phyloP scores from a whole-genome alignment of 31 red algal species.

The Endocladia muricata region DNA sequence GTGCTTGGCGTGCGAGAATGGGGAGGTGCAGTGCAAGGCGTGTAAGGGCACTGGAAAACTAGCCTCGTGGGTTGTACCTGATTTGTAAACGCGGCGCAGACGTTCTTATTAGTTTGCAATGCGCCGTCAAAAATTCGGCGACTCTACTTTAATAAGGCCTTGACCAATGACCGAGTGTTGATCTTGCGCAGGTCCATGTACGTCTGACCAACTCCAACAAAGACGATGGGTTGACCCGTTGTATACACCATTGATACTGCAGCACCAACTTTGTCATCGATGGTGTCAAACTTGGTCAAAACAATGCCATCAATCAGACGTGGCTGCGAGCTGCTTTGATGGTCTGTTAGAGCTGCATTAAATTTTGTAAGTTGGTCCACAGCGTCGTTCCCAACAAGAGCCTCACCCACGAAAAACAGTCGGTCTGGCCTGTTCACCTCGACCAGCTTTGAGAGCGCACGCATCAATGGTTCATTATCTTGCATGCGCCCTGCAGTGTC shows the following conservation, averaged over 20 bases:
- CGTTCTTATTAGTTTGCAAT: neutral
- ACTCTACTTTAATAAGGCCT: conserved; percentile 71
- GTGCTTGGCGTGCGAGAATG: conserved; percentile 14
- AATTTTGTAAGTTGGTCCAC: conserved; percentile 95
- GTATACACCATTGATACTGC: conserved; percentile 96
- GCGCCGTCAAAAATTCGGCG: neutral
- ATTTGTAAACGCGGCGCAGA: neutral
- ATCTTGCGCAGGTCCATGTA: conserved; percentile 90
- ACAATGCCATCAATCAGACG: conserved; percentile 94
- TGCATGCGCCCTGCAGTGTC: conserved; percentile 99
- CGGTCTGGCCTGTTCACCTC: conserved; percentile 80
- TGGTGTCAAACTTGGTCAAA: conserved; percentile 95
- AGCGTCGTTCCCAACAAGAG: conserved; percentile 96
- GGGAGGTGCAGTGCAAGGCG: conserved; percentile 12
- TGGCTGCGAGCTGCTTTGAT: conserved; percentile 44
- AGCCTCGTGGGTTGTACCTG: conserved; percentile 11
- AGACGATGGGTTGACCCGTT: conserved; percentile 91
- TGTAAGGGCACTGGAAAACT: conserved; percentile 27
- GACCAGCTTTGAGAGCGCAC: conserved; percentile 87
- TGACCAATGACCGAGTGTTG: conserved; percentile 76
- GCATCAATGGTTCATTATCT: conserved; percentile 97
- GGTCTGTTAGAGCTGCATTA: conserved; percentile 71
- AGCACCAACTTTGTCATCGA: conserved; percentile 97
- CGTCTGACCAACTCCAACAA: conserved; percentile 99
- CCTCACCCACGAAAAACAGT: conserved; percentile 96